Base-by-base conservation (phyloP, 2,329 filamentous ascomycete genomes). In the Botrytis cinerea region DNA sequence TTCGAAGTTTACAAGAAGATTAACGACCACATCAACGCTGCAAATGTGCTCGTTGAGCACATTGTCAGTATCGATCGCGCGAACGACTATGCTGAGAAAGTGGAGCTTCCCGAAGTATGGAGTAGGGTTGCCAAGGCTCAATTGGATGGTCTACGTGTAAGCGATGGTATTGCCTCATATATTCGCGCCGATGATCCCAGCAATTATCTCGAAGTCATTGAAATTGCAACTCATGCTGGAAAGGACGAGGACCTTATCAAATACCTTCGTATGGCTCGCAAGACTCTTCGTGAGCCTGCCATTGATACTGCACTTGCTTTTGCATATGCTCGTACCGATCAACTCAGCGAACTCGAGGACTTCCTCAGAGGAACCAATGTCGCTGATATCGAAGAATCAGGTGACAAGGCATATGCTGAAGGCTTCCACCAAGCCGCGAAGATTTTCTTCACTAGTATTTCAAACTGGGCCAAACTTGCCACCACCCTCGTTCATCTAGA, bases 1-100 rank as follows among this genome's bases (percentile, higher is more conserved):
- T 98, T 99, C 78, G 94, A 98, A 84, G 96, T 99, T 78, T 97
- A 94, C 88, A 98, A 98, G 90, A 99, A 99, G 89, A 93, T 95
- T 78, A 91, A 92, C 81, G 94, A 97, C 84, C 94, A 97, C 83
- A 86, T 89, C 72, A 92, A 93, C 68, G 96, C 97, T 45, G 93
- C 93, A 78, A 92, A 95, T 77, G 96, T 99, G 45, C 90, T 99
- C 8, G 93, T 99, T 40, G 96, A 99, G 80, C 91, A 99, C 81
- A 91, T 99, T 79, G 95, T 99, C 80, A 98, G 94, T 87, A 98
- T 99, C 79, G 97, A 99, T 82, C 93, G 96, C 76, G 96, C 96
- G 7, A 95, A 97, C 81, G 93, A 94, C 60, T 99, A 96, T 81
- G 97, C 96, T 28, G 96, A 99, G 80, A 92, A 95, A 76, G 93